These are phyloP conservation scores for Penicillium verrucosum DNA, from an alignment of 2,329 filamentous ascomycete species.

Conservation along the genomic window DNA sequence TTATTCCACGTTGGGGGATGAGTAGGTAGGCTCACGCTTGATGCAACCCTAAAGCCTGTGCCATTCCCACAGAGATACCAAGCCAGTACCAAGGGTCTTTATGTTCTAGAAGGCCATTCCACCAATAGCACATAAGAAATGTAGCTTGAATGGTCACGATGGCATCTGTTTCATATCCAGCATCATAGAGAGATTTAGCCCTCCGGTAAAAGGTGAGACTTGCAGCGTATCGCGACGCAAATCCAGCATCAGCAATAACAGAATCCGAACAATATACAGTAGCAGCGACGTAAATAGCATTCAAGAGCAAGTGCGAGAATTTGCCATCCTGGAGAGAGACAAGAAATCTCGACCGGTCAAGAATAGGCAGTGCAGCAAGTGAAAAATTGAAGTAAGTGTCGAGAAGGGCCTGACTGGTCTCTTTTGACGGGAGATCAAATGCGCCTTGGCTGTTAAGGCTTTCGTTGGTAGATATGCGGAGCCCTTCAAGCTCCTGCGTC, in stretches of 20 bases:
- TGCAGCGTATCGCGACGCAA: slow-evolving; percentile 20
- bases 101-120: slow-evolving; percentile 25
- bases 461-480: background rate
- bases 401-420: slow-evolving; percentile 18
- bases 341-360: slow-evolving; percentile 21
- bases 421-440: slow-evolving; percentile 16
- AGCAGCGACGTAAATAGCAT: slow-evolving; percentile 23
- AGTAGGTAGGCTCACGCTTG: slow-evolving; percentile 16
- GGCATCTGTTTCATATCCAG: slow-evolving; percentile 25
- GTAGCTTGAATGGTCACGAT: slow-evolving; percentile 22
- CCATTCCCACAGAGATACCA: slow-evolving; percentile 23
- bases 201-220: slow-evolving; percentile 24
- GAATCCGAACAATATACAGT: slow-evolving; percentile 20
- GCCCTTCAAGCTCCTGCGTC: slow-evolving; percentile 9
- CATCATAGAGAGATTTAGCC: slow-evolving; percentile 28
- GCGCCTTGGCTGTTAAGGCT: slow-evolving; percentile 14
- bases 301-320: slow-evolving; percentile 21
- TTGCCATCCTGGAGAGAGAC: slow-evolving; percentile 8
- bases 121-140: slow-evolving; percentile 27
- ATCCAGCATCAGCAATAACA: slow-evolving; percentile 20
- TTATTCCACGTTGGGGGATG: background rate
- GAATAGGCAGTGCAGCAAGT: slow-evolving; percentile 19
- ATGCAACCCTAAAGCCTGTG: slow-evolving; percentile 27
- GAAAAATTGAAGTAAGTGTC: slow-evolving; percentile 21
- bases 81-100: slow-evolving; percentile 31